A percentile compares a stretch with the other conserved stretches of the same genome.
Evolutionary conservation across 1,284 basidiomycete genomes (phyloP).

Genomic region (Trametes sp.): DNA sequence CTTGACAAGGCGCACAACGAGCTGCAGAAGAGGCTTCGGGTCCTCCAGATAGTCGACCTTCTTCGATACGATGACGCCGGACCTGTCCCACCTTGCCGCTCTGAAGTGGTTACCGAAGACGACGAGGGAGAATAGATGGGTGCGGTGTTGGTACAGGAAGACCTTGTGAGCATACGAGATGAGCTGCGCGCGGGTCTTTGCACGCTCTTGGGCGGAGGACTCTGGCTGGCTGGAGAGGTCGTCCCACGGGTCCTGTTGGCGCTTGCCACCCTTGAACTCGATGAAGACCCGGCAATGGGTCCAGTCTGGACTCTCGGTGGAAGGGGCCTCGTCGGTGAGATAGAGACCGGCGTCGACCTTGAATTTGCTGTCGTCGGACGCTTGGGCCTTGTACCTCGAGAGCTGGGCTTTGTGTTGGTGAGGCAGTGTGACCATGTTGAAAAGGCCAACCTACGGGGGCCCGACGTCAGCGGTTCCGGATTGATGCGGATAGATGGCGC

Average conservation of each 20-base stretch:
- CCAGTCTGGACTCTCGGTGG: constrained; percentile 7
- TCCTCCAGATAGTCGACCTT: constrained; percentile 20
- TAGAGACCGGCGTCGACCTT: constrained; percentile 13
- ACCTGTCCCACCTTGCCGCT: constrained; percentile 26
- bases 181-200: background rate
- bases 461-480: too few relatives aligned
- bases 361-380: background rate
- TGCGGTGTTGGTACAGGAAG: constrained; percentile 11
- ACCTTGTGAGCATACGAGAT: background rate
- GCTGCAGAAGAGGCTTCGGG: constrained; percentile 18
- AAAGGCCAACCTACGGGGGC: background rate
- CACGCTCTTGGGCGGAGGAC: background rate
- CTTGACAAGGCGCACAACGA: constrained; percentile 20
- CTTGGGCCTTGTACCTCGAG: background rate
- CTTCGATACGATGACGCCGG: constrained; percentile 26
- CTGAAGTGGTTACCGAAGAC: constrained; percentile 12
- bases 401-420: background rate
- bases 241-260: constrained; percentile 9
- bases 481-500: too few relatives aligned
- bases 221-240: background rate
- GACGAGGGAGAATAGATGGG: background rate
- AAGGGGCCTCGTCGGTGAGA: background rate
- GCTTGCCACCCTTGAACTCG: constrained; percentile 8
- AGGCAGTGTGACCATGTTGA: background rate
- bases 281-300: background rate